phyloP scores from a whole-genome alignment of 371 early-diverging fungal genomes.

The Phascolomyces articulosus region DNA sequence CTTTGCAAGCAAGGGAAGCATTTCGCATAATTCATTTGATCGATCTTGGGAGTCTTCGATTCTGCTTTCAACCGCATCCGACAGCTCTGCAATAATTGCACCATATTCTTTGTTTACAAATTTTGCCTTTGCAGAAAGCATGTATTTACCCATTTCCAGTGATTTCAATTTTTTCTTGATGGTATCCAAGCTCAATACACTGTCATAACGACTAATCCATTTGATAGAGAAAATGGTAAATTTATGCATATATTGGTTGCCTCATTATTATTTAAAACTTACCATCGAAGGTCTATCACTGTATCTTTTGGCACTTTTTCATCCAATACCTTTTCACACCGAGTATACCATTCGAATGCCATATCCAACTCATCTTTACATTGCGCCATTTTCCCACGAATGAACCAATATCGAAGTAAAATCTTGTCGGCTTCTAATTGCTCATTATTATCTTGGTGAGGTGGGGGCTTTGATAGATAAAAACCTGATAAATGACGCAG shows the following conservation, averaged over 20 bases:
- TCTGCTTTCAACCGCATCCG: constrained; percentile 17
- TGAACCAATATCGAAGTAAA: constrained; percentile 33
- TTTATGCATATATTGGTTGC: background rate
- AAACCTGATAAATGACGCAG: background rate
- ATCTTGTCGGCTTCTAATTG: background rate
- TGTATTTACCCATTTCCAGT: constrained; percentile 28
- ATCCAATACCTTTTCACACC: constrained; percentile 27
- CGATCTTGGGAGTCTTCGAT: constrained; percentile 7
- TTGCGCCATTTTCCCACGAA: constrained; percentile 51
- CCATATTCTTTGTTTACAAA: constrained; percentile 43
- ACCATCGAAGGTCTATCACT: constrained; percentile 42
- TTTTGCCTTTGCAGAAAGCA: constrained; percentile 42
- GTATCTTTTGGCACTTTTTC: constrained; percentile 2
- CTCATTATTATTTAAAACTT: too few relatives aligned
- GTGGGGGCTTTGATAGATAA: background rate
- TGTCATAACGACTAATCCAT: constrained; percentile 54
- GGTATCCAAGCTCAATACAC: constrained; percentile 20
- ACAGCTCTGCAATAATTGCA: constrained; percentile 49
- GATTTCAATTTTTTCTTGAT: constrained; percentile 36
- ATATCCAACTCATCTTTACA: constrained; percentile 46
- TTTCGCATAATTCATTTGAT: constrained; percentile 24
- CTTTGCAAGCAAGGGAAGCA: constrained; percentile 40
- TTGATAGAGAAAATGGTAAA: background rate
- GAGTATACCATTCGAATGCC: constrained; percentile 45
- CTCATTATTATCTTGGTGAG: background rate